These are phyloP conservation scores for Penicillium fimorum DNA, from an alignment of 495 filamentous ascomycete species.

Conservation along the genomic window DNA sequence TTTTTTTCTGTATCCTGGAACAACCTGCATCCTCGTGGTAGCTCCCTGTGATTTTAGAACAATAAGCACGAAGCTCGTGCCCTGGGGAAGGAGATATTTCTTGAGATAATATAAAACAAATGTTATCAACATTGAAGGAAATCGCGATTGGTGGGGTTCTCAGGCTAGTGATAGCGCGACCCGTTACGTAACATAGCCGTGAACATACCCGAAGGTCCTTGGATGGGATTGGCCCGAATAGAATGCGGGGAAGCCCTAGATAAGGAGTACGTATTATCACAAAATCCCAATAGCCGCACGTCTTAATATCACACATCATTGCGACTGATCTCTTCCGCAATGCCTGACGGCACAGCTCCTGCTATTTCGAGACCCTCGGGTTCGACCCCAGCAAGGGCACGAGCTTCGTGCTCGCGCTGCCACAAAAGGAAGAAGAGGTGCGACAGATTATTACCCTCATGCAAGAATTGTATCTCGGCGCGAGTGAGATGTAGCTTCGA, in stretches of 20 bases:
- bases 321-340: not conserved
- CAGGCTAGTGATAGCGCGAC: too few relatives aligned
- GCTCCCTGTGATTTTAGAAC: too few relatives aligned
- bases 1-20: too few relatives aligned
- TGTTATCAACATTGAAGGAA: too few relatives aligned
- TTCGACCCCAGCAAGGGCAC: conserved; percentile 9
- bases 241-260: not conserved
- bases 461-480: conserved; percentile 32
- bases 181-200: too few relatives aligned
- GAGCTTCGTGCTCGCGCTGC: conserved; percentile 36
- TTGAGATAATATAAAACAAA: too few relatives aligned
- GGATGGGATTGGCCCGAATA: not conserved
- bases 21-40: too few relatives aligned
- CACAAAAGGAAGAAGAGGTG: conserved; percentile 41
- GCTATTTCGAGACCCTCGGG: not conserved
- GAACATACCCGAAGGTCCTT: too few relatives aligned
- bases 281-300: too few relatives aligned
- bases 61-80: too few relatives aligned
- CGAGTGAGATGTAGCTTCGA: conserved; percentile 37
- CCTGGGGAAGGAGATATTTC: too few relatives aligned
- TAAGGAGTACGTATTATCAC: not conserved
- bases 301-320: not conserved
- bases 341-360: not conserved
- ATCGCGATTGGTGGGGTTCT: too few relatives aligned
- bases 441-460: conserved; percentile 35